These are phyloP conservation scores for Trichosporon asahii DNA, from an alignment of 1,284 basidiomycete species.

Conservation along the genomic window DNA sequence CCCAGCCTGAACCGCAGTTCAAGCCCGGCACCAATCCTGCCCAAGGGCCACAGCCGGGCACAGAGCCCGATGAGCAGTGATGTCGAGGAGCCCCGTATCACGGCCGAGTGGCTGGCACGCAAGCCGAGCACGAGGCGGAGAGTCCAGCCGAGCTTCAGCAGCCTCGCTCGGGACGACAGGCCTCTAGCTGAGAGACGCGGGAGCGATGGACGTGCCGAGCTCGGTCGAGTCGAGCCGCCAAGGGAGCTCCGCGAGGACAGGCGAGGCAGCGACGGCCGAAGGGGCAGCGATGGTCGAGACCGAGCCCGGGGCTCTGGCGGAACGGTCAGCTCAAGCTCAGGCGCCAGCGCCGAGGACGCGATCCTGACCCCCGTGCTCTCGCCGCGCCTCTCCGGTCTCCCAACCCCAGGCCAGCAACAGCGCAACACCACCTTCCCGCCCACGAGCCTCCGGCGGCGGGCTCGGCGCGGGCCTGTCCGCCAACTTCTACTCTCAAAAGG, in stretches of 20 bases:
- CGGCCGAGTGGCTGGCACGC: slow-evolving; percentile 23
- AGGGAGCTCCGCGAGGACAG: not conserved
- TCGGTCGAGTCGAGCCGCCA: not conserved
- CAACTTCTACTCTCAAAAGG: not conserved
- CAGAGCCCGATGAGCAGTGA: not conserved
- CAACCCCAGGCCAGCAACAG: not conserved
- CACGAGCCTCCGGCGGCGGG: not conserved
- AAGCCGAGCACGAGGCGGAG: slow-evolving; percentile 15
- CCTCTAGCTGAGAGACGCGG: not conserved
- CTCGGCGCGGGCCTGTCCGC: not conserved
- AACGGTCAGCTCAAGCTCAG: not conserved
- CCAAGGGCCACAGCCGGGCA: not conserved
- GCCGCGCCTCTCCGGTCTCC: not conserved
- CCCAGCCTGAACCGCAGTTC: not conserved
- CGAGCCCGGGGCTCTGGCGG: not conserved
- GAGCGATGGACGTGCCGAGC: not conserved
- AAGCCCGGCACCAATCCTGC: not conserved
- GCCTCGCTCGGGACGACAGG: not conserved
- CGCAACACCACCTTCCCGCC: not conserved
- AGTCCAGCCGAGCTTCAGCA: not conserved
- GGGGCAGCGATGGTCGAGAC: not conserved
- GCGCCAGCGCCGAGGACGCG: not conserved
- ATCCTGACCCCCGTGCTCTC: not conserved
- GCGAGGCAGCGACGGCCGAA: not conserved
- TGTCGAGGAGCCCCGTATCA: slow-evolving; percentile 8